These are phyloP conservation scores for Porpolomopsis calyptriformis DNA, from an alignment of 768 basidiomycete species.

Conservation along the genomic window DNA sequence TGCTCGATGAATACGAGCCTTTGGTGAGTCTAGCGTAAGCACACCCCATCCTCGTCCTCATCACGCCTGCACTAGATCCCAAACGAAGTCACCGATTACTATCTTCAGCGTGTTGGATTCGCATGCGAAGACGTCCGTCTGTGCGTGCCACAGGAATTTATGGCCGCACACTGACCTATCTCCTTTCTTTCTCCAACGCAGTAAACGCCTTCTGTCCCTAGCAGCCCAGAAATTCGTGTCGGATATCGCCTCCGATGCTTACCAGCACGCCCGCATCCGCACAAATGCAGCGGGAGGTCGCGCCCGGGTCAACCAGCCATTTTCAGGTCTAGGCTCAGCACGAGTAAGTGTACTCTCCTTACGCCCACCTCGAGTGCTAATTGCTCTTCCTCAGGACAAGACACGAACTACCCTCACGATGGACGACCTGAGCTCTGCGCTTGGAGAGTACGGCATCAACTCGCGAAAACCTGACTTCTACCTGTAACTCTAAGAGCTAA, in stretches of 20 bases:
- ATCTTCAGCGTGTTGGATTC: conserved; percentile 91
- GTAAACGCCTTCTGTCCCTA: conserved; percentile 87
- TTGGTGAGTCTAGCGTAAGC: conserved; percentile 41
- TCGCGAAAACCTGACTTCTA: conserved; percentile 92
- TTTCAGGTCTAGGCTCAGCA: conserved; percentile 45
- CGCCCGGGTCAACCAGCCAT: conserved; percentile 47
- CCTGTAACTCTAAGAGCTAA: conserved; percentile 37
- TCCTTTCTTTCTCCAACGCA: conserved; percentile 21
- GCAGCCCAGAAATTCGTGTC: conserved; percentile 98
- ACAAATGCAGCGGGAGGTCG: conserved; percentile 76
- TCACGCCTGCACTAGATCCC: conserved; percentile 55
- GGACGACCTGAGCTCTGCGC: conserved; percentile 90
- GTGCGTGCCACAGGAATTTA: conserved; percentile 33
- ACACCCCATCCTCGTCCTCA: not conserved
- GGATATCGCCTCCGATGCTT: conserved; percentile 93
- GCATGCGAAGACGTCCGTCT: conserved; percentile 90
- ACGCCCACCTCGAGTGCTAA: not conserved
- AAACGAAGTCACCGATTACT: conserved; percentile 95
- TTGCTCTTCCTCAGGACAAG: conserved; percentile 48
- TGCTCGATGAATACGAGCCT: conserved; percentile 96
- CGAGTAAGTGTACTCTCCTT: conserved; percentile 37
- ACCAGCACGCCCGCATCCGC: conserved; percentile 93
- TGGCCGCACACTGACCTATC: not conserved
- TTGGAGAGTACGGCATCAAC: conserved; percentile 94
- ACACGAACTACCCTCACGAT: conserved; percentile 91